These are phyloP conservation scores for Rhizoclosmatium sp. DNA, from an alignment of 192 early-diverging fungal genomes.

Conservation along the genomic window DNA sequence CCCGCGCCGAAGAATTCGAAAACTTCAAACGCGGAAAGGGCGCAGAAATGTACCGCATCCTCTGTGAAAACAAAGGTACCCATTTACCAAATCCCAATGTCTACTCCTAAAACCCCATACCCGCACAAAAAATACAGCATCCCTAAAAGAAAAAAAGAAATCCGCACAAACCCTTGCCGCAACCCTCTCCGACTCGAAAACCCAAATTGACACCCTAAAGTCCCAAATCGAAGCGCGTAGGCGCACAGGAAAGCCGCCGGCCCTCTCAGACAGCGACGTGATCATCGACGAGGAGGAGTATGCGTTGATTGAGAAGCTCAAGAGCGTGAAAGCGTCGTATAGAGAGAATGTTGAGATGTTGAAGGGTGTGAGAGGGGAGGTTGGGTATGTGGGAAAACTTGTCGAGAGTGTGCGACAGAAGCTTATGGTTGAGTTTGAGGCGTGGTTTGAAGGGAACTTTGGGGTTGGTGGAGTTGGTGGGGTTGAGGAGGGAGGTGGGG, in stretches of 20 bases:
- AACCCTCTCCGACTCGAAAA: constrained; percentile 53
- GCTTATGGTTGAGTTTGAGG: constrained; percentile 68
- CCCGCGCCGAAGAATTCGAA: constrained; percentile 68
- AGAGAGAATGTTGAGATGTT: constrained; percentile 51
- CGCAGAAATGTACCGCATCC: constrained; percentile 58
- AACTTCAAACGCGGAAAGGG: constrained; percentile 62
- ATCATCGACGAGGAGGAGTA: constrained; percentile 68
- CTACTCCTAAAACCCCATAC: neutral
- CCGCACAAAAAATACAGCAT: constrained; percentile 41
- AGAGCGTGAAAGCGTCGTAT: constrained; percentile 56
- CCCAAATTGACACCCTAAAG: constrained; percentile 57
- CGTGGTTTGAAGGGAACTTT: constrained; percentile 61
- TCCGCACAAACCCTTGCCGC: constrained; percentile 54
- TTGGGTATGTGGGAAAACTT: constrained; percentile 60
- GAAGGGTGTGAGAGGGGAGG: constrained; percentile 48
- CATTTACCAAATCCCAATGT: too few species aligned
- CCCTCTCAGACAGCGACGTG: constrained; percentile 24
- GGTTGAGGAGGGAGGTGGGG: constrained; percentile 16
- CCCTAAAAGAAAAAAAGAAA: constrained; percentile 59
- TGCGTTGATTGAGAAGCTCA: constrained; percentile 49
- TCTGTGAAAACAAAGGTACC: constrained; percentile 67
- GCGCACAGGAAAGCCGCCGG: neutral
- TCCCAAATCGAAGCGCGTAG: constrained; percentile 39
- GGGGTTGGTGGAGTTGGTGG: constrained; percentile 46
- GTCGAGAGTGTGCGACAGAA: constrained; percentile 66